A percentile compares a stretch with the other conserved stretches of the same genome.
These are phyloP conservation scores for Dendrothele bispora DNA, from an alignment of 768 basidiomycete species.

Conservation along the genomic window DNA sequence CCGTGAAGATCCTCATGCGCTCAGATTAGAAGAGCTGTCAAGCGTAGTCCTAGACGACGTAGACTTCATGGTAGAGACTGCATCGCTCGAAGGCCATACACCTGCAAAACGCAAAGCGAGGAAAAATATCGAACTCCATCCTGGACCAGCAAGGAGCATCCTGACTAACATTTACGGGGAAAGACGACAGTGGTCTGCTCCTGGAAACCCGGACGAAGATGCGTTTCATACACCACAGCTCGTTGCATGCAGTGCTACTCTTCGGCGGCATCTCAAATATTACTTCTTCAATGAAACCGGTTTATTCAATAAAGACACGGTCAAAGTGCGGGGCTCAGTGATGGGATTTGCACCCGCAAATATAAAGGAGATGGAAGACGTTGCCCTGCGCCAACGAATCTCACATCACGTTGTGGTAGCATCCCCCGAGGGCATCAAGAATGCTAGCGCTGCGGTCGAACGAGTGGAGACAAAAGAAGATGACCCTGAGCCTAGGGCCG, in stretches of 20 bases:
- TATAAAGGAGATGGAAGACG: background rate
- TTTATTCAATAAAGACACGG: conserved; percentile 50
- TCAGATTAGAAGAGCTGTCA: conserved; percentile 48
- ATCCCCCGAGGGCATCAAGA: conserved; percentile 52
- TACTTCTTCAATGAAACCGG: conserved; percentile 57
- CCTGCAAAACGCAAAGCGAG: conserved; percentile 24
- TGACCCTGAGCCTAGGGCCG: too few relatives aligned
- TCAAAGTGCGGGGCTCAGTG: conserved; percentile 35
- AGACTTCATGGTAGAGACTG: conserved; percentile 65
- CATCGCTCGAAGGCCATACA: conserved; percentile 34
- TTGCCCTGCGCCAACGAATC: conserved; percentile 13
- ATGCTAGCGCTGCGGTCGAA: conserved; percentile 37
- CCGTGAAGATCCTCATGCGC: conserved; percentile 37
- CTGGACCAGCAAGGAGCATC: conserved; percentile 56
- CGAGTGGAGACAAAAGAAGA: conserved; percentile 16
- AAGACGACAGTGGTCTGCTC: conserved; percentile 5
- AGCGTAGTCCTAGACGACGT: conserved; percentile 75
- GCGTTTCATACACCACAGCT: conserved; percentile 47
- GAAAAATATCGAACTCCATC: conserved; percentile 52
- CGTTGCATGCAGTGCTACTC: conserved; percentile 70
- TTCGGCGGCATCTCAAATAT: conserved; percentile 52
- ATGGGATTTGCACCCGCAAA: conserved; percentile 3
- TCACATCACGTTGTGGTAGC: conserved; percentile 64
- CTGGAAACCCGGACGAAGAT: conserved; percentile 9
- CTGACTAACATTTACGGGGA: conserved; percentile 56